A percentile compares a stretch with the other conserved stretches of the same genome.
phyloP scores from a whole-genome alignment of 2,329 filamentous ascomycete genomes.

The Phaeosphaeria sp. region DNA sequence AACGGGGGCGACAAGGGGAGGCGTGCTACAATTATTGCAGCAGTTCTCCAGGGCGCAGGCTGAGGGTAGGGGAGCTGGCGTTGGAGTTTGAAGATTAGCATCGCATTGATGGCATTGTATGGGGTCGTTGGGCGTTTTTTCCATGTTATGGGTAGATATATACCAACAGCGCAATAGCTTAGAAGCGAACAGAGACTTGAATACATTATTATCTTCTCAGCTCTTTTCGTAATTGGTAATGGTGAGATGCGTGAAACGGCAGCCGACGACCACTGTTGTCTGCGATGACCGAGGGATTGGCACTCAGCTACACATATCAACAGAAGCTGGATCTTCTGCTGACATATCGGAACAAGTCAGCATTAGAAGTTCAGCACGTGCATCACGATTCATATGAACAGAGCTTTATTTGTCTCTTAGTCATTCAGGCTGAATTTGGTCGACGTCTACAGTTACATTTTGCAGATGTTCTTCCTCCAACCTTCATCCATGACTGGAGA shows the following conservation, averaged over 20 bases:
- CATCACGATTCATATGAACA: neutral
- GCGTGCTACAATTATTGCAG: slow-evolving; percentile 70
- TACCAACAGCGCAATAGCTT: slow-evolving; percentile 2
- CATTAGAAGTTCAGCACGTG: too few relatives aligned
- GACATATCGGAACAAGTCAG: too few relatives aligned
- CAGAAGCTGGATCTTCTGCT: too few relatives aligned
- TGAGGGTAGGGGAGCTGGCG: slow-evolving; percentile 52
- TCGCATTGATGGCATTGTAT: slow-evolving; percentile 2
- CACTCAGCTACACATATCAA: too few relatives aligned
- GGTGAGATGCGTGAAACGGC: too few relatives aligned
- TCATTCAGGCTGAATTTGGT: slow-evolving; percentile 41
- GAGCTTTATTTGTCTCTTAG: slow-evolving; percentile 30
- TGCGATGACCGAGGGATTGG: too few relatives aligned
- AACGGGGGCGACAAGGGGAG: slow-evolving; percentile 54
- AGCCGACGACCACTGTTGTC: neutral
- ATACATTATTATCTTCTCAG: neutral
- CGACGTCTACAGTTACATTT: slow-evolving; percentile 36
- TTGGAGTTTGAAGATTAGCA: slow-evolving; percentile 32
- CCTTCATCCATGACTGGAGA: slow-evolving; percentile 41
- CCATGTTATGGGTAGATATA: slow-evolving; percentile 1
- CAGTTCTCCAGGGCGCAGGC: slow-evolving; percentile 71
- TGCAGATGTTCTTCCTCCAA: slow-evolving; percentile 32
- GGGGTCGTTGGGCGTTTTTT: slow-evolving; percentile 2
- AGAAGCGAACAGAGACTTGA: neutral
- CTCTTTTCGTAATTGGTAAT: too few relatives aligned